These are phyloP conservation scores for Plasmodium vivax DNA, from an alignment of 169 alveolate species.

Conservation along the genomic window DNA sequence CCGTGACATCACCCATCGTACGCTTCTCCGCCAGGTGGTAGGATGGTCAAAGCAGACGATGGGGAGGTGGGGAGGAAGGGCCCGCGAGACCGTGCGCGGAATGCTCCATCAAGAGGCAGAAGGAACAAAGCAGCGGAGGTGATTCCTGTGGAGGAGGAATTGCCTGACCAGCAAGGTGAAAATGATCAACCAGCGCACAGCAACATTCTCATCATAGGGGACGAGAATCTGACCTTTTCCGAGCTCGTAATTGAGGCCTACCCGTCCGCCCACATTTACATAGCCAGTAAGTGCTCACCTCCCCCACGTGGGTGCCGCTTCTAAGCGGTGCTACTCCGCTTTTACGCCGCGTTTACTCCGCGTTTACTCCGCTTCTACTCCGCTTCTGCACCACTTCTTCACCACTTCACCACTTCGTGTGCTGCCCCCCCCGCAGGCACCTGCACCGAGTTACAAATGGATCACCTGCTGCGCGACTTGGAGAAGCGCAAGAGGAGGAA, in stretches of 20 bases:
- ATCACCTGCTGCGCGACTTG: slow-evolving; percentile 15
- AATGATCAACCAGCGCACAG: neutral
- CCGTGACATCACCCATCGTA: neutral
- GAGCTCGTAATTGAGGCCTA: slow-evolving; percentile 18
- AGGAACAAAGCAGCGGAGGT: neutral
- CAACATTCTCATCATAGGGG: slow-evolving; percentile 34
- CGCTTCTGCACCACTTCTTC: too few relatives aligned
- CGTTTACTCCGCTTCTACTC: too few relatives aligned
- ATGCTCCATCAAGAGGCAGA: neutral
- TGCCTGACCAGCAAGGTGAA: neutral
- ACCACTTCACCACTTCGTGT: neutral
- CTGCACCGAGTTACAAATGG: slow-evolving; percentile 30
- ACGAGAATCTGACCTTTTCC: slow-evolving; percentile 37
- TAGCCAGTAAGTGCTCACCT: slow-evolving; percentile 41
- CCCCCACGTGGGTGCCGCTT: neutral
- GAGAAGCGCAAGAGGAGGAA: slow-evolving; percentile 21
- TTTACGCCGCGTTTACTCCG: too few relatives aligned
- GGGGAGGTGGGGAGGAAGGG: neutral
- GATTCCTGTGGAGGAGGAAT: neutral
- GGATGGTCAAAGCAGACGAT: neutral
- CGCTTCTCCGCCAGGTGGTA: neutral
- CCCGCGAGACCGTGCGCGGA: neutral
- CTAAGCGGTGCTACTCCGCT: neutral
- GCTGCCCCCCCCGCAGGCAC: neutral
- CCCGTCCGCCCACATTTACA: slow-evolving; percentile 26